Conservation (phyloP, 2,329 filamentous ascomycete genomes). For the Cucurbitaria berberidis region DNA sequence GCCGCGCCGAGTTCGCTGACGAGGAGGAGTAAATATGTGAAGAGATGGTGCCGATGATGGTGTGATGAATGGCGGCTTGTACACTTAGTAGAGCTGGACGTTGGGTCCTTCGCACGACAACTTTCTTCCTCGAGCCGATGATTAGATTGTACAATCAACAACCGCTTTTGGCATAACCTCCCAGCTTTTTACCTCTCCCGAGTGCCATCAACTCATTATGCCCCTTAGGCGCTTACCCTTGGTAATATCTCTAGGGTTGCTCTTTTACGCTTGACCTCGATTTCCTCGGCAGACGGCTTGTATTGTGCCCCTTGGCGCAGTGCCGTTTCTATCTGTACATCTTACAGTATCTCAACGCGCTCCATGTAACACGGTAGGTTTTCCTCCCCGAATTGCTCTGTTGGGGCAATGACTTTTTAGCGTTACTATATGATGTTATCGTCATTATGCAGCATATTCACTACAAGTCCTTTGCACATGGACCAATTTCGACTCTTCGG, state of each 20-base stretch:
- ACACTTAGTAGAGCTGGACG: slow-evolving; percentile 17
- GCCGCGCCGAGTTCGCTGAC: slow-evolving; percentile 62
- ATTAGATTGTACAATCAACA: slow-evolving; percentile 34
- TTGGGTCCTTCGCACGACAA: slow-evolving; percentile 12
- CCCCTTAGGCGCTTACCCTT: background rate
- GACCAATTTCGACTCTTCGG: background rate
- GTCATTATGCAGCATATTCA: background rate
- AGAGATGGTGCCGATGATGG: slow-evolving; percentile 2
- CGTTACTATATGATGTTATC: background rate
- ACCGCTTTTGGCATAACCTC: background rate
- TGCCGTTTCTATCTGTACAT: background rate
- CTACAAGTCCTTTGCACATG: background rate
- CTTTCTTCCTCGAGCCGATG: slow-evolving; percentile 20
- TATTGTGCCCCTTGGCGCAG: background rate
- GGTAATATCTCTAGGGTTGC: background rate
- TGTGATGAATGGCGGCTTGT: slow-evolving; percentile 12
- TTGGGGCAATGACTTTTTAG: no score
- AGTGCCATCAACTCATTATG: background rate
- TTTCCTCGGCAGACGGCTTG: background rate
- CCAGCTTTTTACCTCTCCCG: background rate
- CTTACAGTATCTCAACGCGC: background rate
- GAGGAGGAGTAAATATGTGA: slow-evolving; percentile 47
- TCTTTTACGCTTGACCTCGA: background rate
- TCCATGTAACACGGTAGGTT: background rate
- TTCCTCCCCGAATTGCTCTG: background rate